phyloP scores from a whole-genome alignment of 371 early-diverging fungal genomes.

The Mortierella polycephala region DNA sequence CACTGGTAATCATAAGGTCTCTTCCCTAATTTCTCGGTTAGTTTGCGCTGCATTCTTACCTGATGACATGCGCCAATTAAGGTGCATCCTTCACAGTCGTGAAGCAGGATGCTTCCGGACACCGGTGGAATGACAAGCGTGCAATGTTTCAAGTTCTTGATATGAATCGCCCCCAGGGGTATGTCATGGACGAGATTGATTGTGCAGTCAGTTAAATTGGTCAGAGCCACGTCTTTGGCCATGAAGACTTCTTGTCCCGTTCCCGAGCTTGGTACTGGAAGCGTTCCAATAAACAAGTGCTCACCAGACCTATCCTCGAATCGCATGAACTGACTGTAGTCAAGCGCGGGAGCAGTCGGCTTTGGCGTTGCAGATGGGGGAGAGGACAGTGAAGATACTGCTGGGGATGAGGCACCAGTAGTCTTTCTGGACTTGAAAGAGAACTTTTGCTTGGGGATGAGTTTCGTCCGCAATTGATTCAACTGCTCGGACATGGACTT shows the following conservation, averaged over 20 bases:
- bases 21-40: neutral
- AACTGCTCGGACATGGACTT: constrained; percentile 60
- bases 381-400: constrained; percentile 6
- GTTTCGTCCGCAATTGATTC: constrained; percentile 47
- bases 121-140: constrained; percentile 71
- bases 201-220: constrained; percentile 64
- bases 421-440: constrained; percentile 70
- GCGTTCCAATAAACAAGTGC: constrained; percentile 35
- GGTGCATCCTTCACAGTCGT: constrained; percentile 67
- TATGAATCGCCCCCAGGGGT: constrained; percentile 72
- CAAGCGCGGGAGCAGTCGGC: neutral
- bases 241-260: constrained; percentile 6
- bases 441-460: constrained; percentile 73
- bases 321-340: constrained; percentile 22
- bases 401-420: constrained; percentile 13
- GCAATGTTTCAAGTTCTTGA: constrained; percentile 69
- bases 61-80: constrained; percentile 80
- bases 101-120: constrained; percentile 74
- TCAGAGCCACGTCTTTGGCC: constrained; percentile 65
- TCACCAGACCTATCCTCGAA: constrained; percentile 32
- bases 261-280: neutral
- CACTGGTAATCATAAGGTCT: too few relatives aligned
- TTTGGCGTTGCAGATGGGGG: constrained; percentile 17
- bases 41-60: constrained; percentile 54
- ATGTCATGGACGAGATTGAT: constrained; percentile 58